Conservation (phyloP, 1,284 basidiomycete species). For the Moesziomyces globuligerus region DNA sequence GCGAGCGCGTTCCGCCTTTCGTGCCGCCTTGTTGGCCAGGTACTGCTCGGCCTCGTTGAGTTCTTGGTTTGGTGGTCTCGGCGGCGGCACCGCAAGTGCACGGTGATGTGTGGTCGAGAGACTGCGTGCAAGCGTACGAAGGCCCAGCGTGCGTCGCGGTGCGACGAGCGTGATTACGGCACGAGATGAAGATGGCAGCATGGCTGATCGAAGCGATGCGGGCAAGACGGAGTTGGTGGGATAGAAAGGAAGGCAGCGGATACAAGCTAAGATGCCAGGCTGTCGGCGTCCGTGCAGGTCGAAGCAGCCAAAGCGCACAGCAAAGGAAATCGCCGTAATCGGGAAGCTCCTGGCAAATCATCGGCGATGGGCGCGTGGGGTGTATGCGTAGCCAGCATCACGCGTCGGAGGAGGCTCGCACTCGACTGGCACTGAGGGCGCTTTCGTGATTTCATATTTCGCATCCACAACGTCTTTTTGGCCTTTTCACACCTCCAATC, state of each 20-base stretch:
- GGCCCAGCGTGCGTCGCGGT: background rate
- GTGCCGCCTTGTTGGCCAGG: constrained; percentile 36
- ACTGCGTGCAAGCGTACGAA: background rate
- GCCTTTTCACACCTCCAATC: background rate
- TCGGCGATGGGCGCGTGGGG: background rate
- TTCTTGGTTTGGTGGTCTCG: constrained; percentile 9
- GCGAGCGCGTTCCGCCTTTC: constrained; percentile 7
- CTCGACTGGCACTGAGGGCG: no score
- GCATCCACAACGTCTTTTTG: background rate
- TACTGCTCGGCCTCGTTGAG: constrained; percentile 44
- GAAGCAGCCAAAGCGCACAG: no score
- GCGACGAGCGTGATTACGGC: background rate
- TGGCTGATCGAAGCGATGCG: background rate
- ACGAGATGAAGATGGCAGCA: constrained; percentile 1
- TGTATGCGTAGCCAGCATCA: background rate
- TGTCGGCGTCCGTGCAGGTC: background rate
- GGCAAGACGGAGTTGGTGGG: background rate
- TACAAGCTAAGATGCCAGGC: background rate
- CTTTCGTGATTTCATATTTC: background rate
- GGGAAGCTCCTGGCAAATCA: background rate
- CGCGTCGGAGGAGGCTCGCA: no score
- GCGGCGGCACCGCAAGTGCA: constrained; percentile 7
- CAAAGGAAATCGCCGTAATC: no score
- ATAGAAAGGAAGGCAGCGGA: background rate
- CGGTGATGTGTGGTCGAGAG: constrained; percentile 5